A percentile compares a stretch with the other conserved stretches of the same genome.
Evolutionary conservation across 2,329 filamentous ascomycete genomes (phyloP).

Genomic region (Diatrype stigma): DNA sequence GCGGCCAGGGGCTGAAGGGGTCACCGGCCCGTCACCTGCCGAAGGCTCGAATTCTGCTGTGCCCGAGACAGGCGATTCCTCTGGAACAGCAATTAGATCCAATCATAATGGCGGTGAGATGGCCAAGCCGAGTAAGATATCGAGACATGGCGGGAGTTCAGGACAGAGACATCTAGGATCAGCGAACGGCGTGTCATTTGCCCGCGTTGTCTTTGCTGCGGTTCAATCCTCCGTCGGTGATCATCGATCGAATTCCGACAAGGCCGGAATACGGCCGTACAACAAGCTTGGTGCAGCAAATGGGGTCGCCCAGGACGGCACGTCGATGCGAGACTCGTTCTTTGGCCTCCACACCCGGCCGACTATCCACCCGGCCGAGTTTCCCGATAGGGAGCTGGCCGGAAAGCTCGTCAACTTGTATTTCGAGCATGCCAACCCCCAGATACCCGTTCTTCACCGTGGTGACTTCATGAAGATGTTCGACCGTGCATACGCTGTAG

Average conservation of each 20-base stretch:
- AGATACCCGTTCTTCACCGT: conserved; percentile 88
- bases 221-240: conserved; percentile 69
- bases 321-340: conserved; percentile 91
- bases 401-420: conserved; percentile 74
- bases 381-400: conserved; percentile 74
- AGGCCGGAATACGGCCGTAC: conserved; percentile 55
- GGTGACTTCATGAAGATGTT: conserved; percentile 88
- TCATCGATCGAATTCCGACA: conserved; percentile 64
- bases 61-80: conserved; percentile 28
- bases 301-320: conserved; percentile 50
- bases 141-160: conserved; percentile 47
- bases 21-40: conserved; percentile 28
- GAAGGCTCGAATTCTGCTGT: conserved; percentile 29
- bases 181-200: conserved; percentile 89
- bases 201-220: conserved; percentile 87
- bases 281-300: conserved; percentile 50
- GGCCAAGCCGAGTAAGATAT: conserved; percentile 44
- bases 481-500: conserved; percentile 70
- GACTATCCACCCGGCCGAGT: conserved; percentile 77
- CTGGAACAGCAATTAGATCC: conserved; percentile 25
- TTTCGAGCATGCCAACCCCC: conserved; percentile 94
- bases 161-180: conserved; percentile 80
- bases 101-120: conserved; percentile 41
- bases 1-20: conserved; percentile 38
- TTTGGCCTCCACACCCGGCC: conserved; percentile 93